These are phyloP conservation scores for Bromus sterilis DNA, from an alignment of 176 grass and related monocot genomes.

Conservation along the genomic window DNA sequence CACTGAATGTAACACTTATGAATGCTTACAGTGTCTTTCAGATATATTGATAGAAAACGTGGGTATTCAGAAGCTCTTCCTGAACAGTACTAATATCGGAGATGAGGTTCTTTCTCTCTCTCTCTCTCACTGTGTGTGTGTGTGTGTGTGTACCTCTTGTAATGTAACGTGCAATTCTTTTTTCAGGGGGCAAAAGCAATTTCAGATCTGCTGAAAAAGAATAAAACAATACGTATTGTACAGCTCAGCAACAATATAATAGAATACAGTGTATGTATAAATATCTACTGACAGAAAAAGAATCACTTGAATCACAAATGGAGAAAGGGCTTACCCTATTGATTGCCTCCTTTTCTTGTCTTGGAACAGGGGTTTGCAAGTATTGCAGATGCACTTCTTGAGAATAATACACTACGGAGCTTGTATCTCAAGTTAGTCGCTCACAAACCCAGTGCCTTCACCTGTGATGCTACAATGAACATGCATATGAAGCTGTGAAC, in stretches of 20 bases:
- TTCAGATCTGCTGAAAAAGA: slow-evolving; percentile 85
- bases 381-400: slow-evolving; percentile 87
- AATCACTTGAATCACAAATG: slow-evolving; percentile 5
- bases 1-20: slow-evolving; percentile 58
- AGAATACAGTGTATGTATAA: slow-evolving; percentile 72
- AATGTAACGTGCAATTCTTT: not conserved
- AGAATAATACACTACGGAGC: slow-evolving; percentile 75
- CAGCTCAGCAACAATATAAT: slow-evolving; percentile 93
- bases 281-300: slow-evolving; percentile 4
- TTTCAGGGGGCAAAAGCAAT: slow-evolving; percentile 85
- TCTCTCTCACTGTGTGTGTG: not conserved
- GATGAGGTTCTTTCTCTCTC: slow-evolving; percentile 54
- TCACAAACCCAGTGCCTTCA: slow-evolving; percentile 19
- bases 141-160: not conserved
- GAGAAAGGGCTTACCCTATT: not conserved
- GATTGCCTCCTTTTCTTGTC: not conserved
- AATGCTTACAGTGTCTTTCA: slow-evolving; percentile 93
- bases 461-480: not conserved
- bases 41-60: slow-evolving; percentile 82
- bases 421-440: slow-evolving; percentile 91
- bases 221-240: slow-evolving; percentile 67
- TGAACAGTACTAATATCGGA: slow-evolving; percentile 85
- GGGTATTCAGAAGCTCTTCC: slow-evolving; percentile 87
- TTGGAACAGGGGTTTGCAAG: slow-evolving; percentile 82
- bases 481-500: slow-evolving; percentile 2